These are phyloP conservation scores for Cystobasidium pallidum DNA, from an alignment of 1,284 basidiomycete genomes.

Conservation along the genomic window DNA sequence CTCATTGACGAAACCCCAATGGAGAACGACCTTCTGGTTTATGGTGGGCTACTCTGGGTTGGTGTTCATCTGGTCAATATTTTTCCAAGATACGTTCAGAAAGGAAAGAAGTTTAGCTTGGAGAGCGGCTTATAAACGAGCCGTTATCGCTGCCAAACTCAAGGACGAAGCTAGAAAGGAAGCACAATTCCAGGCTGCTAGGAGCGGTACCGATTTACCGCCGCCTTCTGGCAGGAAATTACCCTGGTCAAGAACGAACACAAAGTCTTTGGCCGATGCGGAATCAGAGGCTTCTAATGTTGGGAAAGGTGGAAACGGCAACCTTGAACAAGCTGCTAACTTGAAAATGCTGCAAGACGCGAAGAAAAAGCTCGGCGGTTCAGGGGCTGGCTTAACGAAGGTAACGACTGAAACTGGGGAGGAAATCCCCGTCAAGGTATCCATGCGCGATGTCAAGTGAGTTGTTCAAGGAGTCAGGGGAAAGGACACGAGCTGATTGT, in stretches of 20 bases:
- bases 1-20: conserved; percentile 63
- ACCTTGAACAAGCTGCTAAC: not conserved
- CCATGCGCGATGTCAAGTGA: conserved; percentile 41
- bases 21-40: conserved; percentile 82
- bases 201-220: not conserved
- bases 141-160: conserved; percentile 43
- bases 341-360: conserved; percentile 14
- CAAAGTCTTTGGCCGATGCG: conserved; percentile 9
- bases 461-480: not conserved
- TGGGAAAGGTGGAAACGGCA: not conserved
- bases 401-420: conserved; percentile 47
- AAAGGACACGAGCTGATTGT: not conserved
- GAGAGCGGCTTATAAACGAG: conserved; percentile 49
- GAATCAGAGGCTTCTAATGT: not conserved
- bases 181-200: conserved; percentile 29
- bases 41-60: conserved; percentile 60
- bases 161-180: conserved; percentile 37
- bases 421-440: conserved; percentile 33
- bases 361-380: conserved; percentile 13
- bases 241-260: conserved; percentile 51
- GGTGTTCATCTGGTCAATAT: conserved; percentile 63
- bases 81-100: conserved; percentile 81
- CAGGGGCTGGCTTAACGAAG: conserved; percentile 30
- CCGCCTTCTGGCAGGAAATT: conserved; percentile 40
- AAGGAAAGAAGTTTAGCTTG: conserved; percentile 73